Base-by-base conservation (phyloP, 176 grass and related monocot genomes). In the Musa schizocarpa region DNA sequence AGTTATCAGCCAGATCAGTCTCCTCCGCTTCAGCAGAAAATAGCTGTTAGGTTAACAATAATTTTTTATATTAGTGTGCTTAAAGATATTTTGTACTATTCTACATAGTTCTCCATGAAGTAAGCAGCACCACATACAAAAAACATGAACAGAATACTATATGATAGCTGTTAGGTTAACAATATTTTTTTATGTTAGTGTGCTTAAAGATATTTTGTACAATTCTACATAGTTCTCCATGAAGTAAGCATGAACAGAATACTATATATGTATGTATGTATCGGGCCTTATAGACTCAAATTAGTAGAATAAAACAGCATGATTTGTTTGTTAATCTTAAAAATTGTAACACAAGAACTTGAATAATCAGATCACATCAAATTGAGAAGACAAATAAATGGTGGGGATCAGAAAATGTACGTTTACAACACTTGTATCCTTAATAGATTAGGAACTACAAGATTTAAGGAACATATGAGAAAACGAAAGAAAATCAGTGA, bases 1-100 rank as follows among this genome's bases (percentile, higher is more conserved):
- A 99, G 78, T 99, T 99, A 57, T 94, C 86, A 54, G 90, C 84
- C 69, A 99, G 83, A 82, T 99, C 95, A 73, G 90, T 87, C 74
- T 99, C 90, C 12, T 87, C 88, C 25, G 91, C 90, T 74, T 91
- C 84, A 73, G 76, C 61, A 89, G 88, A 74, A 91, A 99, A 94
- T 71, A 99, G 58, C 95, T 99, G 88, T 71, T 73, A 84, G 76
- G 56, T 62, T 71, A 53, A 76, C 63, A 82, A 78, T 50, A 78
- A 65, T 57, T 43, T 43, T 56, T 69, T 9, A 54, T 66, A 68
- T 82, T 24, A 85, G 57, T 57, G 68, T 17, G 1, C 53, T 64
- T 76, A 21, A 51, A 77, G 43, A 65, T 14, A 65, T 50, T 16
- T 65, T 17, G 11, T 56, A 59, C 17, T 65, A 48, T 77, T 43